Conservation (phyloP, 73 alveolate species). For the Urostyla sp. region DNA sequence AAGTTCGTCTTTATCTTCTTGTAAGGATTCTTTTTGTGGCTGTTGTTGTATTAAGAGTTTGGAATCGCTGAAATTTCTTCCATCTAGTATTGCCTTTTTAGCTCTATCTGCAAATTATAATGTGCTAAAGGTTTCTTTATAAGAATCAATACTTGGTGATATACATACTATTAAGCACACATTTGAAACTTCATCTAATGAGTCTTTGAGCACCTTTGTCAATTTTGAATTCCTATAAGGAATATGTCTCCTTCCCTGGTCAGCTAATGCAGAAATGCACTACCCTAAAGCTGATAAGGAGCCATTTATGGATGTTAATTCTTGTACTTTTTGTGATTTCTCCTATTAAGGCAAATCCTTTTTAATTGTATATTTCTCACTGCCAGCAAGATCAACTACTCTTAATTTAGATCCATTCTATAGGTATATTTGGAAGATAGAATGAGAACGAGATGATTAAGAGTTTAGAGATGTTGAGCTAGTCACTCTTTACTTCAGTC, state of each 20-base stretch:
- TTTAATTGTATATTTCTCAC: constrained; percentile 48
- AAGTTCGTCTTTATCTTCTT: background rate
- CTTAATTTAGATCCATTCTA: constrained; percentile 43
- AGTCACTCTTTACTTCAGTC: constrained; percentile 37
- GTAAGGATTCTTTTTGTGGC: background rate
- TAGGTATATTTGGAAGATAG: constrained; percentile 52
- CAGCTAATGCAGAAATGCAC: constrained; percentile 40
- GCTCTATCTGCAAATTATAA: constrained; percentile 73
- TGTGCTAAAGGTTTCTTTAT: constrained; percentile 67
- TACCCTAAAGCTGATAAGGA: constrained; percentile 39
- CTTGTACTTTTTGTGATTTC: constrained; percentile 25
- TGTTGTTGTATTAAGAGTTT: background rate
- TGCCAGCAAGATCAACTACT: constrained; percentile 72
- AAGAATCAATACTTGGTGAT: constrained; percentile 62
- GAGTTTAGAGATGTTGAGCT: constrained; percentile 33
- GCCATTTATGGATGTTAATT: constrained; percentile 56
- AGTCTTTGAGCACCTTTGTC: constrained; percentile 66
- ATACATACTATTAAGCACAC: constrained; percentile 57
- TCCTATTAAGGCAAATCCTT: constrained; percentile 24
- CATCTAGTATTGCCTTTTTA: constrained; percentile 60
- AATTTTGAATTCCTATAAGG: constrained; percentile 78
- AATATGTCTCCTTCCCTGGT: constrained; percentile 55
- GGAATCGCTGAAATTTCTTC: constrained; percentile 36
- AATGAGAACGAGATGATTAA: constrained; percentile 60
- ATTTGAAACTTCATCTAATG: constrained; percentile 52